phyloP scores from a whole-genome alignment of 2,329 filamentous ascomycete genomes.

The Colletotrichum limetticola region DNA sequence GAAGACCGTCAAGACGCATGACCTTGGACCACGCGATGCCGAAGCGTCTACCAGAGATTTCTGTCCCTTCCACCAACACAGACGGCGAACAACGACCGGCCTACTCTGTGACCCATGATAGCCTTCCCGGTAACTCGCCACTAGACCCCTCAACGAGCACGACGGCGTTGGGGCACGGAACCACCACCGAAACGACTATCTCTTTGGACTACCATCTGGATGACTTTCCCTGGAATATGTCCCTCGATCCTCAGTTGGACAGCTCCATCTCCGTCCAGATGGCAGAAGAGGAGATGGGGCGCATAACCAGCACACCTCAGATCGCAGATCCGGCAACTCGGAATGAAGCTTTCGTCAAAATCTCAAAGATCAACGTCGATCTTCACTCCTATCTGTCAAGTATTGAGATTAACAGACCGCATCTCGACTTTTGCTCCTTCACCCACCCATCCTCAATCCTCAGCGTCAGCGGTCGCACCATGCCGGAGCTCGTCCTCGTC shows the following conservation, averaged over 20 bases:
- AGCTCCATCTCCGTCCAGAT: not conserved
- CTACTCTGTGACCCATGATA: not conserved
- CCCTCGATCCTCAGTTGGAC: not conserved
- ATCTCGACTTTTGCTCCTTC: slow-evolving; percentile 5
- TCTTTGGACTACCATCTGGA: not conserved
- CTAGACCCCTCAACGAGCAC: not conserved
- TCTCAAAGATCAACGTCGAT: slow-evolving; percentile 39
- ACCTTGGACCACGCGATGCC: not conserved
- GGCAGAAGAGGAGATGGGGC: too few relatives aligned
- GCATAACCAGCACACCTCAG: not conserved
- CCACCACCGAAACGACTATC: too few relatives aligned
- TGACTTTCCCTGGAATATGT: not conserved
- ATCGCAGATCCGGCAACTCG: not conserved
- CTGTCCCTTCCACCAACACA: not conserved
- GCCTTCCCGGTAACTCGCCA: not conserved
- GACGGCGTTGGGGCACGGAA: not conserved
- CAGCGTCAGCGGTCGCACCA: not conserved
- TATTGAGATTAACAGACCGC: not conserved
- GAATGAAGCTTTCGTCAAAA: not conserved
- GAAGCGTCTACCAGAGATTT: not conserved
- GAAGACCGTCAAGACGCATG: slow-evolving; percentile 39
- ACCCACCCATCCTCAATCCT: not conserved
- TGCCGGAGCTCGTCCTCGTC: not conserved
- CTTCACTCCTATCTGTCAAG: slow-evolving; percentile 27
- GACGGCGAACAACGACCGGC: too few relatives aligned